Percentiles rank a stretch among this genome's conserved stretches.
Evolutionary conservation across 192 early-diverging fungal genomes (phyloP).

Genomic region (Backusella parvicylindrica): DNA sequence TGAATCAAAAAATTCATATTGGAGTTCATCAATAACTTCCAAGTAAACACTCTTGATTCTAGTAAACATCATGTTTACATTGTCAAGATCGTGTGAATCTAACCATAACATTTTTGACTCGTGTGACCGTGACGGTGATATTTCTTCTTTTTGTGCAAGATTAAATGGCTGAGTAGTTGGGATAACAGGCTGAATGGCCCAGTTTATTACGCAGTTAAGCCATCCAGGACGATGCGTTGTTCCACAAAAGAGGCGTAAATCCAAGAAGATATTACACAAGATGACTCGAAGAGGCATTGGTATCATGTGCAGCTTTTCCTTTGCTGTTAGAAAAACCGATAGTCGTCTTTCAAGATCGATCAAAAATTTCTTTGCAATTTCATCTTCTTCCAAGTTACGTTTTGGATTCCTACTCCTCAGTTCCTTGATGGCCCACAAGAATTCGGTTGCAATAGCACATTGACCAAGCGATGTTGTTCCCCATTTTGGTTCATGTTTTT

Average conservation of each 20-base stretch:
- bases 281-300: constrained; percentile 50
- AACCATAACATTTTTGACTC: background rate
- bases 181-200: constrained; percentile 37
- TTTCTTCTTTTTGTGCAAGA: background rate
- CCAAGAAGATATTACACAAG: constrained; percentile 45
- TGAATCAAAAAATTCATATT: constrained; percentile 1
- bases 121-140: background rate
- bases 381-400: constrained; percentile 40
- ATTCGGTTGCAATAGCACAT: constrained; percentile 47
- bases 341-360: constrained; percentile 51
- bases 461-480: constrained; percentile 53
- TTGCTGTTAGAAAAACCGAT: constrained; percentile 45
- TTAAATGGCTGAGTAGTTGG: constrained; percentile 7
- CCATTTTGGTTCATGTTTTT: constrained; percentile 25
- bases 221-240: constrained; percentile 53
- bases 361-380: constrained; percentile 53
- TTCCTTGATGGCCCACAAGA: constrained; percentile 43
- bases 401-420: constrained; percentile 22
- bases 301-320: constrained; percentile 44
- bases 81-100: constrained; percentile 35
- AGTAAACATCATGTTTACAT: constrained; percentile 40
- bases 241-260: constrained; percentile 55
- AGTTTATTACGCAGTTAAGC: constrained; percentile 47
- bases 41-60: constrained; percentile 31
- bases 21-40: background rate